A percentile compares a stretch with the other conserved stretches of the same genome.
These are phyloP conservation scores for Rhodotorula graminis DNA, from an alignment of 768 basidiomycete genomes.

Conservation along the genomic window DNA sequence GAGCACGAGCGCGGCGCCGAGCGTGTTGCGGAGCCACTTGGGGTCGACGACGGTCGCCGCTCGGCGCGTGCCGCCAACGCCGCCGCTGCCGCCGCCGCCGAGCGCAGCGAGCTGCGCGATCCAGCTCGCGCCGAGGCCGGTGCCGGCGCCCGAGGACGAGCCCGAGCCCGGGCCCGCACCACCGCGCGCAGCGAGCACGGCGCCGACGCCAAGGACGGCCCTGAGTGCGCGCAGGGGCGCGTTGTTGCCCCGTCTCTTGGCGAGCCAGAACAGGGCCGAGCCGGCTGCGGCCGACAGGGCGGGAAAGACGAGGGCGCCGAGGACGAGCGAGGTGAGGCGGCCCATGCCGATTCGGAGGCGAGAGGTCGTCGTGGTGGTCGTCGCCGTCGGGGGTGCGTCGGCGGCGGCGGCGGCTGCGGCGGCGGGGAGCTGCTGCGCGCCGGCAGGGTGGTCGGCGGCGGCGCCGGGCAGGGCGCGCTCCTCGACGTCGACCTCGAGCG, in stretches of 20 bases:
- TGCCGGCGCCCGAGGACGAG: no score
- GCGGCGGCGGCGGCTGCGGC: background rate
- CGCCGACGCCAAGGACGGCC: slow-evolving; percentile 24
- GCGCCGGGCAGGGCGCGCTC: background rate
- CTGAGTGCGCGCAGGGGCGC: background rate
- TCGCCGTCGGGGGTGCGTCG: background rate
- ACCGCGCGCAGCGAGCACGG: slow-evolving; percentile 1
- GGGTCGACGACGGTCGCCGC: slow-evolving; percentile 36
- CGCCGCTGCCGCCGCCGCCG: no score
- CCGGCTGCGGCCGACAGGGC: slow-evolving; percentile 32
- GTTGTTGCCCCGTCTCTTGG: background rate
- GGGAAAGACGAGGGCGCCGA: slow-evolving; percentile 40
- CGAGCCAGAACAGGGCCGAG: slow-evolving; percentile 32
- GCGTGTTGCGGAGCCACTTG: slow-evolving; percentile 42
- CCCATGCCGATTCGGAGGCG: slow-evolving; percentile 30
- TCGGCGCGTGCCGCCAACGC: no score
- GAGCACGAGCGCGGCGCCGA: slow-evolving; percentile 40
- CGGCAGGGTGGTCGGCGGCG: background rate
- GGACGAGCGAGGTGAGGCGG: slow-evolving; percentile 33
- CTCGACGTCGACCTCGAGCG: slow-evolving; percentile 23
- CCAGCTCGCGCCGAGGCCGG: background rate
- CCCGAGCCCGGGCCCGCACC: background rate
- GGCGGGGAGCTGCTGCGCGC: background rate
- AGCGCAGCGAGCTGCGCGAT: background rate
- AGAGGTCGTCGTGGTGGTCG: background rate